phyloP scores from a whole-genome alignment of 2,329 filamentous ascomycete genomes.

The Sarocladiaceae sp. region DNA sequence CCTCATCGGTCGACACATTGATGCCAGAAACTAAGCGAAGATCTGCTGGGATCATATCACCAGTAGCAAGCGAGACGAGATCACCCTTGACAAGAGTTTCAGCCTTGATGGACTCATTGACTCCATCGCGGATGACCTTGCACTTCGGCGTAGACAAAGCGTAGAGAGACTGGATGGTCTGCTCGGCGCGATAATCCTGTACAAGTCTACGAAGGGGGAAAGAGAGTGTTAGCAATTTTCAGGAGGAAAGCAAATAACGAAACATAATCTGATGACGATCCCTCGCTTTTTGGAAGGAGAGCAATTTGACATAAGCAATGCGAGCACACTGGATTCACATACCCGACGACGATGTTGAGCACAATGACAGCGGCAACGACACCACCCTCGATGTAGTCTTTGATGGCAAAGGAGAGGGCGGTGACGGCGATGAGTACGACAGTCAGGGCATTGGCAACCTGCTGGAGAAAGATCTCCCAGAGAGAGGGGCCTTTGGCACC shows the following conservation, averaged over 20 bases:
- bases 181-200: conserved; percentile 58
- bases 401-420: conserved; percentile 62
- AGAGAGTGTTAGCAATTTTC: conserved; percentile 20
- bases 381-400: conserved; percentile 59
- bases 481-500: conserved; percentile 67
- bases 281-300: not conserved
- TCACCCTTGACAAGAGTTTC: conserved; percentile 62
- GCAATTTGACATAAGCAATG: not conserved
- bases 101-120: conserved; percentile 47
- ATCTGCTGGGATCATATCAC: conserved; percentile 68
- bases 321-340: conserved; percentile 22
- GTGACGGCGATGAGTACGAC: conserved; percentile 72
- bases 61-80: conserved; percentile 56
- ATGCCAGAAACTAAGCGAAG: conserved; percentile 61
- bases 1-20: conserved; percentile 74
- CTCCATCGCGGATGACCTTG: conserved; percentile 52
- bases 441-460: conserved; percentile 74
- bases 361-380: conserved; percentile 61
- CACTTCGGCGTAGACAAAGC: conserved; percentile 55
- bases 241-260: conserved; percentile 11
- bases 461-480: conserved; percentile 72
- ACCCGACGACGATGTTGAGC: conserved; percentile 65
- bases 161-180: conserved; percentile 58
- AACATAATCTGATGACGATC: not conserved
- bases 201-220: conserved; percentile 37